Conservation (phyloP, 129 eudicot genomes). For the Kitagawia praeruptora region DNA sequence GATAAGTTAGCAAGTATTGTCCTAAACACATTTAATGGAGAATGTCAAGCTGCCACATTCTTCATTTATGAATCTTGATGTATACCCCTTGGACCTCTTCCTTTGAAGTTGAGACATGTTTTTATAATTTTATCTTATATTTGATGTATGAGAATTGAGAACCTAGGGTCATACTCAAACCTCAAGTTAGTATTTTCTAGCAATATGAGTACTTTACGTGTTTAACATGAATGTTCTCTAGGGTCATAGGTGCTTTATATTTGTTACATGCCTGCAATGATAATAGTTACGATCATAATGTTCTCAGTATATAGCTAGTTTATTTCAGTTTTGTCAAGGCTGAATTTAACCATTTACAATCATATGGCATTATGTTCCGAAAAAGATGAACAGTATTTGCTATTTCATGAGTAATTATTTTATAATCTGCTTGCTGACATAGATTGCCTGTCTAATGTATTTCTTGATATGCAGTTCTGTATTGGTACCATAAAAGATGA, state of each 20-base stretch:
- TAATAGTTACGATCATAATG: background rate
- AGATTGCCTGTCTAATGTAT: background rate
- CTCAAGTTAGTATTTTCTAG: background rate
- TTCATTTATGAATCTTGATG: background rate
- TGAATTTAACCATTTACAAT: background rate
- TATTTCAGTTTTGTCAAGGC: background rate
- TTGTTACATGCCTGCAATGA: background rate
- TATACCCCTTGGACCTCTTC: background rate
- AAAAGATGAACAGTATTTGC: background rate
- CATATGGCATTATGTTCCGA: background rate
- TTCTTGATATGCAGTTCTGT: conserved; percentile 49
- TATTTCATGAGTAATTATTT: background rate
- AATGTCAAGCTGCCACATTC: background rate
- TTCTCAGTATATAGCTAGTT: background rate
- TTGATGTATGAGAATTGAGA: background rate
- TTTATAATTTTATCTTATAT: background rate
- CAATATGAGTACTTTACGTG: background rate
- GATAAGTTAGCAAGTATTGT: background rate
- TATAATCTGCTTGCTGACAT: background rate
- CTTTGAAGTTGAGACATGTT: background rate
- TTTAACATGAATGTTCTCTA: background rate
- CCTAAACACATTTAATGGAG: background rate
- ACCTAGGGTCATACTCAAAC: background rate
- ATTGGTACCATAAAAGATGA: conserved; percentile 35
- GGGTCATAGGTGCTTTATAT: background rate